Percentiles rank a stretch among this genome's conserved stretches.
Evolutionary conservation across 495 filamentous ascomycete genomes (phyloP).

Genomic region (Penicillium simplicissimum): DNA sequence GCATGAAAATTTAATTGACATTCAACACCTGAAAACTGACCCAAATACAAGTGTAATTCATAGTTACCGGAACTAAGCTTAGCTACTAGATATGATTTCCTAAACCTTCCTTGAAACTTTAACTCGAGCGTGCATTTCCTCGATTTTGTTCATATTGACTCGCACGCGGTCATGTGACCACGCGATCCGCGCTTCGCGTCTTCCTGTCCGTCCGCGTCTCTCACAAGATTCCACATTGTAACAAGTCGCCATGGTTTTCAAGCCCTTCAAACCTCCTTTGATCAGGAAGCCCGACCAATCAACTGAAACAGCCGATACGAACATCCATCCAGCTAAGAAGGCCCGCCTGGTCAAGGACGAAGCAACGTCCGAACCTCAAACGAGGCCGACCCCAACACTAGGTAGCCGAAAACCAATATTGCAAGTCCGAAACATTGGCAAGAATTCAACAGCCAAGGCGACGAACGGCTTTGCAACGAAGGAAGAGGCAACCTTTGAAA

Average conservation of each 20-base stretch:
- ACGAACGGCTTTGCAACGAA: neutral
- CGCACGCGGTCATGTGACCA: slow-evolving; percentile 17
- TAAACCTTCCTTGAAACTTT: neutral
- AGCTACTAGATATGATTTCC: neutral
- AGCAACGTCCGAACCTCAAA: slow-evolving; percentile 8
- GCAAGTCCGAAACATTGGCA: slow-evolving; percentile 34
- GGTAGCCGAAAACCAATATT: slow-evolving; percentile 31
- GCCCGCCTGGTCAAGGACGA: slow-evolving; percentile 30
- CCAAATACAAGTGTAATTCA: neutral
- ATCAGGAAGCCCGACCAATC: slow-evolving; percentile 36
- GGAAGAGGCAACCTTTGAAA: slow-evolving; percentile 32
- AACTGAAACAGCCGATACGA: slow-evolving; percentile 6
- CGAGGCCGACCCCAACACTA: slow-evolving; percentile 11
- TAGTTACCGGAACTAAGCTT: neutral
- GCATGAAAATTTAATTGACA: slow-evolving; percentile 4
- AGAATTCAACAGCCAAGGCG: slow-evolving; percentile 13
- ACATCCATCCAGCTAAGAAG: slow-evolving; percentile 32
- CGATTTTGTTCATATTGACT: neutral
- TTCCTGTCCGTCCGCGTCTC: slow-evolving; percentile 7
- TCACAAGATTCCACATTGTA: slow-evolving; percentile 5
- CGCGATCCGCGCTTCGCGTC: slow-evolving; percentile 23
- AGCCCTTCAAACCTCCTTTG: slow-evolving; percentile 47
- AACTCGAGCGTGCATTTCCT: neutral
- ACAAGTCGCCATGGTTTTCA: slow-evolving; percentile 44
- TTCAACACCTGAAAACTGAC: neutral